Percentiles rank a stretch among this genome's conserved stretches.
These are phyloP conservation scores for Penicillium verrucosum DNA, from an alignment of 2,329 filamentous ascomycete genomes.

Conservation along the genomic window DNA sequence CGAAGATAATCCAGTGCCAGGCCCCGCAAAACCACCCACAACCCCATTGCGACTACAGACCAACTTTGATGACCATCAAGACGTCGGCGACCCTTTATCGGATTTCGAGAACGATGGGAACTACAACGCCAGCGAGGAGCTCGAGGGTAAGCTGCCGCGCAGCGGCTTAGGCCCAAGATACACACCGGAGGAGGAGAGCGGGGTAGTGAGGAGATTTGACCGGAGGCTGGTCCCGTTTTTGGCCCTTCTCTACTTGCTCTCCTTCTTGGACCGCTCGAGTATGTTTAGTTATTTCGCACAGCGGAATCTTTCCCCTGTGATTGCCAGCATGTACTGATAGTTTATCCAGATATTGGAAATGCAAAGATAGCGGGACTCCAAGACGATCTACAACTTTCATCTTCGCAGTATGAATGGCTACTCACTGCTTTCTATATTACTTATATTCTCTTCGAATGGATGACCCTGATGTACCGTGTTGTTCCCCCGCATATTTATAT, in stretches of 20 bases:
- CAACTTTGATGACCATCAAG: slow-evolving; percentile 26
- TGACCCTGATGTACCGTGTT: slow-evolving; percentile 61
- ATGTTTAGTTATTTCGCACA: slow-evolving; percentile 30
- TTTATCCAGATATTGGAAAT: slow-evolving; percentile 54
- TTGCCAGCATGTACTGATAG: slow-evolving; percentile 9
- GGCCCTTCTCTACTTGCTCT: slow-evolving; percentile 76
- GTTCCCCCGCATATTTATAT: slow-evolving; percentile 62
- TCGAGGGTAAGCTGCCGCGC: slow-evolving; percentile 13
- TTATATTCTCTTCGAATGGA: slow-evolving; percentile 64
- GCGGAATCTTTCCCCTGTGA: neutral
- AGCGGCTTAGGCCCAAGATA: slow-evolving; percentile 32
- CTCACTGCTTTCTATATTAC: slow-evolving; percentile 63
- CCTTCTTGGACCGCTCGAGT: slow-evolving; percentile 85
- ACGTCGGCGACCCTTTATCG: slow-evolving; percentile 18
- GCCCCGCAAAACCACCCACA: slow-evolving; percentile 15
- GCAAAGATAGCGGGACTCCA: slow-evolving; percentile 59
- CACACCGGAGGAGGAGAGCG: slow-evolving; percentile 64
- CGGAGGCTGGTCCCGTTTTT: slow-evolving; percentile 74
- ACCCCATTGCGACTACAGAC: slow-evolving; percentile 35
- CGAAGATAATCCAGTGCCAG: slow-evolving; percentile 17
- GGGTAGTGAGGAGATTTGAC: slow-evolving; percentile 73
- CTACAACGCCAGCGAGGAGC: slow-evolving; percentile 29
- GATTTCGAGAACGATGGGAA: slow-evolving; percentile 27
- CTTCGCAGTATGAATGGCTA: slow-evolving; percentile 59
- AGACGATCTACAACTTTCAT: slow-evolving; percentile 53